Conservation (phyloP, 495 filamentous ascomycete species). For the Aspergillus avenaceus region DNA sequence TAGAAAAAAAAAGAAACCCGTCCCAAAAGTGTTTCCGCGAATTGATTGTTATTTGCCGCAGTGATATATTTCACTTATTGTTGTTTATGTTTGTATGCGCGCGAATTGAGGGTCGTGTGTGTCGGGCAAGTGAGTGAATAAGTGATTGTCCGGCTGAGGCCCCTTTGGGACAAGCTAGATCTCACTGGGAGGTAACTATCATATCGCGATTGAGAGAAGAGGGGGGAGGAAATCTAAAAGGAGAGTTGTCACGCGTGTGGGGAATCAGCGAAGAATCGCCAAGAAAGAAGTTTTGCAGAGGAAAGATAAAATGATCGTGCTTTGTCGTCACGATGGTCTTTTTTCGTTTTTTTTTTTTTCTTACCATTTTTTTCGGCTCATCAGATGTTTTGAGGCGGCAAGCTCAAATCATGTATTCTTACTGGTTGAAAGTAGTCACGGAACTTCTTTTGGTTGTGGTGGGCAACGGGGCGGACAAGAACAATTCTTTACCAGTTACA, state of each 20-base stretch:
- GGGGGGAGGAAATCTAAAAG: not conserved
- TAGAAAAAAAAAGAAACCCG: no score
- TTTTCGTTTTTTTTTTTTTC: no score
- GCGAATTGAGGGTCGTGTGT: conserved; percentile 9
- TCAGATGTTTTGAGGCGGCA: conserved; percentile 20
- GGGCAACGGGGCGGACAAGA: no score
- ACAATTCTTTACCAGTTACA: conserved; percentile 9
- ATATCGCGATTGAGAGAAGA: conserved; percentile 17
- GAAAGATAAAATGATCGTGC: not conserved
- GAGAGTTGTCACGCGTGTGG: not conserved
- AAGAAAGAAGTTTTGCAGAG: conserved; percentile 2
- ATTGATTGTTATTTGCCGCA: no score
- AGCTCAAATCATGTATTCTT: conserved; percentile 5
- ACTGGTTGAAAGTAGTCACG: conserved; percentile 23
- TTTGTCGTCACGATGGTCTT: conserved; percentile 8
- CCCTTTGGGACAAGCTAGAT: conserved; percentile 15
- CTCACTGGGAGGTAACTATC: conserved; percentile 20
- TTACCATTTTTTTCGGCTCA: conserved; percentile 5
- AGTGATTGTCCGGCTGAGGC: conserved; percentile 22
- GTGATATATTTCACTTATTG: no score
- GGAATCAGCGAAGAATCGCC: not conserved
- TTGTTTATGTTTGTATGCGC: no score
- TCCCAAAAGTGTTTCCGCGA: no score
- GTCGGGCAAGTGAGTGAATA: conserved; percentile 18
- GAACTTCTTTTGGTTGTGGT: conserved; percentile 26